A percentile compares a stretch with the other conserved stretches of the same genome.
Conservation (phyloP, 1,139 yeast species). For the Arxiozyma heterogenica region DNA sequence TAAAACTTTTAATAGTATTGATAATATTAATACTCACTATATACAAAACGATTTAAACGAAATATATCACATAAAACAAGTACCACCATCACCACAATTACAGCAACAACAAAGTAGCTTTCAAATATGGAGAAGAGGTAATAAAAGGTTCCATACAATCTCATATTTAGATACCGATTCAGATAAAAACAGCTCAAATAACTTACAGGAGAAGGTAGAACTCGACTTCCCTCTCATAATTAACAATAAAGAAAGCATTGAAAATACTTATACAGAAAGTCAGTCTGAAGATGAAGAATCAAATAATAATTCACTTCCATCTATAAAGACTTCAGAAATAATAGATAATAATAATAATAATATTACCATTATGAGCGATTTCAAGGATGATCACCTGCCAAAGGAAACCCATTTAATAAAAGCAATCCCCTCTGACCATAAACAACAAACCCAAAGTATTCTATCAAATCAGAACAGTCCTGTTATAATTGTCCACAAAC, state of each 20-base stretch:
- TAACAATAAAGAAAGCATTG: background rate
- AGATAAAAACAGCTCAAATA: background rate
- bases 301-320: background rate
- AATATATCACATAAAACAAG: background rate
- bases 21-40: no score
- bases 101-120: background rate
- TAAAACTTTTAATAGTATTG: no score
- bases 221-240: background rate
- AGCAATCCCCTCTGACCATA: background rate
- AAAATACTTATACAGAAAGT: background rate
- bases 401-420: background rate
- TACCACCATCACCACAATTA: background rate
- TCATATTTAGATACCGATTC: background rate
- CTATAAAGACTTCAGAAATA: background rate
- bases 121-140: background rate
- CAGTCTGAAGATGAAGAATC: background rate
- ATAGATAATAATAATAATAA: background rate
- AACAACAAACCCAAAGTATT: background rate
- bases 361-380: no score
- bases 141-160: background rate
- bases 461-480: background rate
- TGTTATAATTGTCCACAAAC: conserved; percentile 12
- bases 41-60: background rate
- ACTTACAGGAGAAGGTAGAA: background rate
- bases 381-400: background rate